Conservation (phyloP, 495 filamentous ascomycete genomes). For the Cenococcum geophilum region DNA sequence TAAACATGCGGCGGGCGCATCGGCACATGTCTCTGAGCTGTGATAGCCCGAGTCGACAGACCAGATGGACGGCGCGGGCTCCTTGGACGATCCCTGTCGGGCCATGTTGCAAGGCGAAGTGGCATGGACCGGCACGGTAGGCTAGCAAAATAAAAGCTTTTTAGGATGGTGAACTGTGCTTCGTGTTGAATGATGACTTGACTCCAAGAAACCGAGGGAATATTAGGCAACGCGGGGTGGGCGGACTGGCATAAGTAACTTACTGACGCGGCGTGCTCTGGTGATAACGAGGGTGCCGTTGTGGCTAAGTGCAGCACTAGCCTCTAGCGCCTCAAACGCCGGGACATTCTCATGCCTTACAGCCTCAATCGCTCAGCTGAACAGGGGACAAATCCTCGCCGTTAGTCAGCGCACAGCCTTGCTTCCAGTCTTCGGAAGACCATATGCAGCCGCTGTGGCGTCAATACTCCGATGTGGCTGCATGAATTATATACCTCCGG, state of each 20-base stretch:
- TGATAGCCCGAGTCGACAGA: slow-evolving; percentile 25
- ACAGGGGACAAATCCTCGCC: neutral
- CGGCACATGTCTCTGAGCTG: neutral
- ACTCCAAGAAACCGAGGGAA: neutral
- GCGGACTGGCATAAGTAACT: neutral
- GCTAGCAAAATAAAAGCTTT: no score
- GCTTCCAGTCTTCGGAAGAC: neutral
- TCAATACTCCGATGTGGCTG: no score
- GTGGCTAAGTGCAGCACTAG: slow-evolving; percentile 2
- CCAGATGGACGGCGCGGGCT: slow-evolving; percentile 25
- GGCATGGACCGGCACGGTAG: neutral
- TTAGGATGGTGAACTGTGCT: no score
- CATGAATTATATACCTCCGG: no score
- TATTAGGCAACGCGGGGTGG: slow-evolving; percentile 2
- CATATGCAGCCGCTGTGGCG: neutral
- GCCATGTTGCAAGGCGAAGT: neutral
- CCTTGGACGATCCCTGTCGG: neutral
- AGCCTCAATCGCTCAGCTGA: slow-evolving; percentile 1
- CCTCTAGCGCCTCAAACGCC: neutral
- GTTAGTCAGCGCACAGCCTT: slow-evolving; percentile 1
- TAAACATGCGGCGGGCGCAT: neutral
- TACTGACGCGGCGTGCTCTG: neutral
- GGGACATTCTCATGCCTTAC: neutral
- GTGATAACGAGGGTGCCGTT: slow-evolving; percentile 1
- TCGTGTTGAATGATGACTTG: neutral